A percentile compares a stretch with the other conserved stretches of the same genome.
Evolutionary conservation across 1,284 basidiomycete species (phyloP).

Genomic region (Somion occarium): DNA sequence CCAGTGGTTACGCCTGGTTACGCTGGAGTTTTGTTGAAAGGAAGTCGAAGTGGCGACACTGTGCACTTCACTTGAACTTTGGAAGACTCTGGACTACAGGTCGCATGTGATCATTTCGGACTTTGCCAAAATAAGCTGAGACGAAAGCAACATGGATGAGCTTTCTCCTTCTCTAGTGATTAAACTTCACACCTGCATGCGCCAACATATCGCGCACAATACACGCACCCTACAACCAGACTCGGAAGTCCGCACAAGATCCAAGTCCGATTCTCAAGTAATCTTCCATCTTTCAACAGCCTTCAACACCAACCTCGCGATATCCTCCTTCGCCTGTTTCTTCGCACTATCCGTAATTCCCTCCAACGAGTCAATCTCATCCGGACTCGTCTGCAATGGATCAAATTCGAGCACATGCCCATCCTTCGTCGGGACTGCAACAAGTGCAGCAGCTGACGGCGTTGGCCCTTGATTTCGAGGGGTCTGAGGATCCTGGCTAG

Average conservation of each 20-base stretch:
- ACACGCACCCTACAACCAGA: too few relatives aligned
- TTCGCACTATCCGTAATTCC: constrained; percentile 77
- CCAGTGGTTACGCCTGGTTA: too few relatives aligned
- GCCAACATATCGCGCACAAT: too few relatives aligned
- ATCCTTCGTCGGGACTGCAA: constrained; percentile 69
- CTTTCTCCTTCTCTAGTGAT: too few relatives aligned
- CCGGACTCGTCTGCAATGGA: constrained; percentile 64
- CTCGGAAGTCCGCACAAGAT: neutral
- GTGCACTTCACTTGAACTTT: too few relatives aligned
- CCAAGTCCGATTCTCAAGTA: constrained; percentile 11
- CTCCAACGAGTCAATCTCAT: constrained; percentile 63
- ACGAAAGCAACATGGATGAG: too few relatives aligned
- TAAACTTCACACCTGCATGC: too few relatives aligned
- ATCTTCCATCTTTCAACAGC: constrained; percentile 73
- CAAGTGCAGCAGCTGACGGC: constrained; percentile 26
- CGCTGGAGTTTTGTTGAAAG: too few relatives aligned
- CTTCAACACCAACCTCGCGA: constrained; percentile 62
- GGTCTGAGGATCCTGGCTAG: constrained; percentile 8
- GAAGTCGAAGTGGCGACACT: too few relatives aligned
- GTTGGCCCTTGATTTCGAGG: constrained; percentile 13
- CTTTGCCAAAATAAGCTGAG: too few relatives aligned
- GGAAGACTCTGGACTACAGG: too few relatives aligned
- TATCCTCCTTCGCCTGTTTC: constrained; percentile 71
- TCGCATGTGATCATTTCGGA: too few relatives aligned
- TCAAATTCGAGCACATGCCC: constrained; percentile 78